Conservation (phyloP, 1,284 basidiomycete species). For the Paramarasmius palmivorus region DNA sequence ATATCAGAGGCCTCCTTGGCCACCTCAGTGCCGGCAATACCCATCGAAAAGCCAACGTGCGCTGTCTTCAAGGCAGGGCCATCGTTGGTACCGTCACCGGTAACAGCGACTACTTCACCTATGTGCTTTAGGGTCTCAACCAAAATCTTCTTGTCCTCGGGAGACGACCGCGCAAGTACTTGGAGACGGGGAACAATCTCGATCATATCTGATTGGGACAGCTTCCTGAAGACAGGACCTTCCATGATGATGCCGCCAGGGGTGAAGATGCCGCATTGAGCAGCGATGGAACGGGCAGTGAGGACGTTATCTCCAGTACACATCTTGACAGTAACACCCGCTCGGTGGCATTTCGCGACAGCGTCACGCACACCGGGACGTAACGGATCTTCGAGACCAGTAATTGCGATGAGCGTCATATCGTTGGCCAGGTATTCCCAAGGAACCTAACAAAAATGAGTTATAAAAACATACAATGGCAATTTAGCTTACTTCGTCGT, state of each 20-base stretch:
- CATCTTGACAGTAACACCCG: slow-evolving; percentile 98
- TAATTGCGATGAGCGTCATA: slow-evolving; percentile 85
- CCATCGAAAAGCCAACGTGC: slow-evolving; percentile 97
- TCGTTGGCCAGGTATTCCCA: slow-evolving; percentile 74
- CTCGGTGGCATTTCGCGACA: slow-evolving; percentile 82
- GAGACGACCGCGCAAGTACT: slow-evolving; percentile 92
- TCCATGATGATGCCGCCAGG: slow-evolving; percentile 96
- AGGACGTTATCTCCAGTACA: slow-evolving; percentile 98
- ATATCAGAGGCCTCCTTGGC: slow-evolving; percentile 99
- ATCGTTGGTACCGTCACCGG: slow-evolving; percentile 98
- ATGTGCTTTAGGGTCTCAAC: slow-evolving; percentile 87
- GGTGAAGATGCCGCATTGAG: slow-evolving; percentile 93
- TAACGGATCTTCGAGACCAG: slow-evolving; percentile 95
- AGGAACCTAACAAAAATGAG: slow-evolving; percentile 47
- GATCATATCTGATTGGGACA: slow-evolving; percentile 55
- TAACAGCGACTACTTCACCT: slow-evolving; percentile 95
- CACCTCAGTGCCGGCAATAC: slow-evolving; percentile 97
- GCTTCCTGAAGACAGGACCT: slow-evolving; percentile 77
- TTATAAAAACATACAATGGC: slow-evolving; percentile 10
- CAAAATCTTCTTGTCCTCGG: slow-evolving; percentile 94
- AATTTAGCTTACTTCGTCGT: slow-evolving; percentile 49
- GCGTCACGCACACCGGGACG: slow-evolving; percentile 88
- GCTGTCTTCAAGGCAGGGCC: slow-evolving; percentile 96
- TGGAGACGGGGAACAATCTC: slow-evolving; percentile 72
- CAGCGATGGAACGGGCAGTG: slow-evolving; percentile 91